phyloP scores from a whole-genome alignment of 2,329 filamentous ascomycete genomes.

The Ceratocystis cubensis region DNA sequence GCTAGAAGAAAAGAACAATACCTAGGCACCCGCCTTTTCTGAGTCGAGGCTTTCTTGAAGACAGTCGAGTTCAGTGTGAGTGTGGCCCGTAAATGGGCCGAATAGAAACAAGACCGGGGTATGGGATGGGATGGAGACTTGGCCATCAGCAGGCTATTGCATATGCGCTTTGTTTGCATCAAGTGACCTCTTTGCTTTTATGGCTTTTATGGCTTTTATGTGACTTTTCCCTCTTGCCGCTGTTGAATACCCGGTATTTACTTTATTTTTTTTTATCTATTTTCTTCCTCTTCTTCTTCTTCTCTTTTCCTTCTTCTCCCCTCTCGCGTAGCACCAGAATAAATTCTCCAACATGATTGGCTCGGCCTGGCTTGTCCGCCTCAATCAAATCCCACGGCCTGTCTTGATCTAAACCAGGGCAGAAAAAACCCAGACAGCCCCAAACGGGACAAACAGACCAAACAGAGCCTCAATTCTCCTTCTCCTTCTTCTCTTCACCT shows the following conservation, averaged over 20 bases:
- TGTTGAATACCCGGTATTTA: background rate
- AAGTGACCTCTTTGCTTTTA: background rate
- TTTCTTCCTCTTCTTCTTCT: background rate
- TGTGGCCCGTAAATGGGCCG: conserved; percentile 21
- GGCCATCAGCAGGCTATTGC: conserved; percentile 1
- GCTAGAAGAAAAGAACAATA: too few species aligned
- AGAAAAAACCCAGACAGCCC: background rate
- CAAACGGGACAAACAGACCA: too few species aligned
- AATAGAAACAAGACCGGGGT: conserved; percentile 18
- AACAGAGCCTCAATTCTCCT: conserved; percentile 3
- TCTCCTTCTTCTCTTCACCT: background rate
- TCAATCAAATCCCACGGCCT: background rate
- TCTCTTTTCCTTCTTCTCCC: background rate
- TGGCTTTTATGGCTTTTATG: background rate
- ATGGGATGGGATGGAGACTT: conserved; percentile 2
- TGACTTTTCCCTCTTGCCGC: background rate
- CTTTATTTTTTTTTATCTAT: background rate
- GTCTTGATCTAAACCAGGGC: background rate
- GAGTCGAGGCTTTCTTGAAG: background rate
- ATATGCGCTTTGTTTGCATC: conserved; percentile 4
- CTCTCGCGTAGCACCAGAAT: background rate
- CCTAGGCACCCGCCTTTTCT: background rate
- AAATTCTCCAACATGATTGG: background rate
- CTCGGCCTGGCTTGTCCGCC: background rate
- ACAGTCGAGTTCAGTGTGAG: too few species aligned